Evolutionary conservation across 2,329 filamentous ascomycete species (phyloP).

Genomic region (Cordyceps javanica): DNA sequence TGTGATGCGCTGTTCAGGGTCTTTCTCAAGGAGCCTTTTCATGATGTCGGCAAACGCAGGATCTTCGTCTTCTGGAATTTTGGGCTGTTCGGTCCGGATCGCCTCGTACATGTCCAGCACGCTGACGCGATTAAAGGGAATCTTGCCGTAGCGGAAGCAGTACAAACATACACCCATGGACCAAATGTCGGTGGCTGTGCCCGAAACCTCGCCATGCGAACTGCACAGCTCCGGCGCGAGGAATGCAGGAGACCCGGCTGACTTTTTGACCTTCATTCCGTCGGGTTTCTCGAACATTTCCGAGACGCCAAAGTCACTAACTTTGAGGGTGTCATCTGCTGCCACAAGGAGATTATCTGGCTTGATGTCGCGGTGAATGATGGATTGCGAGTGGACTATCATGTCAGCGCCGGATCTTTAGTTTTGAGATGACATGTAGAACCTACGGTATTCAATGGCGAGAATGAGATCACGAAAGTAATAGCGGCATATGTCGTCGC

Average conservation of each 20-base stretch:
- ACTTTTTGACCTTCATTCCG: constrained; percentile 87
- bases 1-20: constrained; percentile 73
- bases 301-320: constrained; percentile 98
- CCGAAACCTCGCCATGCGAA: constrained; percentile 81
- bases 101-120: constrained; percentile 86
- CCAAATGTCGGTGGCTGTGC: constrained; percentile 91
- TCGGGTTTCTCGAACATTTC: constrained; percentile 90
- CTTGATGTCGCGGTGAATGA: constrained; percentile 96
- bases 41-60: constrained; percentile 71
- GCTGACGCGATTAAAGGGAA: constrained; percentile 76
- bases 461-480: constrained; percentile 95
- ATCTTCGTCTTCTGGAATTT: constrained; percentile 58
- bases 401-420: constrained; percentile 7
- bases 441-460: constrained; percentile 84
- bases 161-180: constrained; percentile 96
- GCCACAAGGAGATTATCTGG: constrained; percentile 92
- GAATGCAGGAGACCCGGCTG: constrained; percentile 90
- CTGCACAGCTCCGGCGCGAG: constrained; percentile 87
- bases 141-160: constrained; percentile 79
- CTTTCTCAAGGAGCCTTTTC: constrained; percentile 69
- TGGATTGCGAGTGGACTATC: constrained; percentile 82
- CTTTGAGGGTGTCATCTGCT: constrained; percentile 86
- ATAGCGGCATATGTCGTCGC: constrained; percentile 71
- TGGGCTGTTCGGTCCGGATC: constrained; percentile 65
- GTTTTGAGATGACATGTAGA: neutral